These are phyloP conservation scores for Phellopilus nigrolimitatus DNA, from an alignment of 1,284 basidiomycete genomes.

Conservation along the genomic window DNA sequence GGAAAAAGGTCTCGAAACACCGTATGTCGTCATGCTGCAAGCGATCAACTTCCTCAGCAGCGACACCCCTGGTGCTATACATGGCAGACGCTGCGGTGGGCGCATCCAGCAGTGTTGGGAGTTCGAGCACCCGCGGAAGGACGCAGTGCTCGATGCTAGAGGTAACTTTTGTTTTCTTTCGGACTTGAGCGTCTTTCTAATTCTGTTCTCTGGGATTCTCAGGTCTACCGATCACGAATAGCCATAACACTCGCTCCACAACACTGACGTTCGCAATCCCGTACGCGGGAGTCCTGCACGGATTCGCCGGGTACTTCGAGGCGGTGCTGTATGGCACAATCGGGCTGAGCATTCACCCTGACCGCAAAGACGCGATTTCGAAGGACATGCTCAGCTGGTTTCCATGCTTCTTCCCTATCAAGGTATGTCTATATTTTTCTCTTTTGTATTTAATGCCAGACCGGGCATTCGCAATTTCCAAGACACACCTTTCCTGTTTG, in stretches of 20 bases:
- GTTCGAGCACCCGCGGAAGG: conserved; percentile 88
- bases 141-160: conserved; percentile 66
- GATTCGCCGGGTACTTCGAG: conserved; percentile 98
- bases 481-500: conserved; percentile 29
- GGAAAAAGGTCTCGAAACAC: conserved; percentile 76
- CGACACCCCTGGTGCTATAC: conserved; percentile 47
- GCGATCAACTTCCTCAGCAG: conserved; percentile 86
- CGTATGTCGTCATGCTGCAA: conserved; percentile 98
- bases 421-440: conserved; percentile 40
- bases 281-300: conserved; percentile 91
- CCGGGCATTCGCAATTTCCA: not conserved
- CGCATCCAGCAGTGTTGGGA: conserved; percentile 96
- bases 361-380: conserved; percentile 75
- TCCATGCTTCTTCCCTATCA: conserved; percentile 93
- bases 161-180: conserved; percentile 45
- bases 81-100: conserved; percentile 65
- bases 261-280: conserved; percentile 89
- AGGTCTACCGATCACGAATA: conserved; percentile 84
- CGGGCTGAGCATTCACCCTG: conserved; percentile 91
- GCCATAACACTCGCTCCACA: conserved; percentile 80
- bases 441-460: not conserved
- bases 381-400: conserved; percentile 99
- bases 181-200: too few relatives aligned
- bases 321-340: conserved; percentile 87
- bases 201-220: not conserved